Evolutionary conservation across 768 basidiomycete species (phyloP).

Genomic region (Termitomyces sp.): DNA sequence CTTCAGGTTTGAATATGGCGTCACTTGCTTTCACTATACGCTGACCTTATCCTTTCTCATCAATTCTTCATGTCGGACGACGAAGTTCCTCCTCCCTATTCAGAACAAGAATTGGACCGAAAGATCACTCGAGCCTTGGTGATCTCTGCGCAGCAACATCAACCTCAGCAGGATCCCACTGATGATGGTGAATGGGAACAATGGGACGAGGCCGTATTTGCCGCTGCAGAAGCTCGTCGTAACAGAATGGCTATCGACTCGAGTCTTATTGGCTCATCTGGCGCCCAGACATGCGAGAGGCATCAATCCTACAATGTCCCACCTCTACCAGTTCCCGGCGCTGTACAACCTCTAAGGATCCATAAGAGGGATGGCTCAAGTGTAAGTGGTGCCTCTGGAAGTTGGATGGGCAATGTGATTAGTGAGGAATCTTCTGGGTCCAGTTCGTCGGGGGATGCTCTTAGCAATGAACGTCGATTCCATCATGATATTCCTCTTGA

Average conservation of each 20-base stretch:
- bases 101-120: constrained; percentile 48
- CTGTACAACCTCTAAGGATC: constrained; percentile 32
- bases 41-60: constrained; percentile 1
- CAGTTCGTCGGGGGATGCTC: background rate
- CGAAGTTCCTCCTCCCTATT: constrained; percentile 40
- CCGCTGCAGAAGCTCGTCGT: constrained; percentile 21
- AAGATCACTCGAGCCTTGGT: constrained; percentile 43
- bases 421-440: background rate
- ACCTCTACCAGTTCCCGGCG: constrained; percentile 6
- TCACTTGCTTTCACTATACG: background rate
- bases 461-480: constrained; percentile 1
- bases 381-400: constrained; percentile 6
- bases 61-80: constrained; percentile 15
- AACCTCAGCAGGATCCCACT: background rate
- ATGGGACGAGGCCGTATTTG: constrained; percentile 42
- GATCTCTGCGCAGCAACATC: constrained; percentile 30
- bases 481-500: constrained; percentile 10
- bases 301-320: background rate
- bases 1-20: background rate
- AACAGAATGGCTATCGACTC: background rate
- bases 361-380: constrained; percentile 23
- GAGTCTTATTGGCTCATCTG: constrained; percentile 5
- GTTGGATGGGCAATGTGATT: constrained; percentile 4
- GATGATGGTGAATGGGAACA: constrained; percentile 45
- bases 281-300: constrained; percentile 1